Percentiles rank a stretch among this genome's conserved stretches.
These are phyloP conservation scores for Trichomonas vaginalis DNA, from an alignment of 208 protist species.

Conservation along the genomic window DNA sequence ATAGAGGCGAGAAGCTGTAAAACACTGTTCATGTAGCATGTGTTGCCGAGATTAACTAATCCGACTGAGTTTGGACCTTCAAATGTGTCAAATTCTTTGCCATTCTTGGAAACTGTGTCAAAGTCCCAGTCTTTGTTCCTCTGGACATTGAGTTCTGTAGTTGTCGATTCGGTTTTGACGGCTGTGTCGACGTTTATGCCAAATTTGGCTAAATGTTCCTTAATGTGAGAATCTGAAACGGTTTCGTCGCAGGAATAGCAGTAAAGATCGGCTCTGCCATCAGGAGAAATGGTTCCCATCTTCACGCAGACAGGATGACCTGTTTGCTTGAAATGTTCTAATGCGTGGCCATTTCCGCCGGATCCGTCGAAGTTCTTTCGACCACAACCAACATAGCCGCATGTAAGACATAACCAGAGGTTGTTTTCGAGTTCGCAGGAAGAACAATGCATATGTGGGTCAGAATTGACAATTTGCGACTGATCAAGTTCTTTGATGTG, in stretches of 20 bases:
- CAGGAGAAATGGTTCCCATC: constrained; percentile 71
- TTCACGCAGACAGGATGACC: constrained; percentile 73
- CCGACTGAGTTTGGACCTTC: constrained; percentile 71
- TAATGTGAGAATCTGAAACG: constrained; percentile 69
- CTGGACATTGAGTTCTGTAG: constrained; percentile 81
- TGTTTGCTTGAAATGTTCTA: constrained; percentile 63
- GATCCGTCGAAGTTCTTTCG: constrained; percentile 56
- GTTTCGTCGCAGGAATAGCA: constrained; percentile 80
- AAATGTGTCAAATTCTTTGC: constrained; percentile 38
- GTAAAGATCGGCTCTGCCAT: constrained; percentile 52
- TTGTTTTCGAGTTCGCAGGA: constrained; percentile 62
- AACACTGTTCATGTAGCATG: constrained; percentile 21
- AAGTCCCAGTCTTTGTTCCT: constrained; percentile 74
- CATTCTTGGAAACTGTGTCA: constrained; percentile 59
- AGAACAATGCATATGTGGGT: constrained; percentile 26
- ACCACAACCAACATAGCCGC: constrained; percentile 66
- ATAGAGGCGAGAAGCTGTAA: background rate
- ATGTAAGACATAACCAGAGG: constrained; percentile 79
- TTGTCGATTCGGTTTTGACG: constrained; percentile 65
- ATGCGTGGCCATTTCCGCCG: constrained; percentile 75
- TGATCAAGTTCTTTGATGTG: constrained; percentile 30
- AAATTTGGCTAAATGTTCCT: constrained; percentile 72
- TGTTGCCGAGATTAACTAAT: constrained; percentile 87
- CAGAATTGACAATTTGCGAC: too few relatives aligned
- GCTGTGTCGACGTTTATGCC: constrained; percentile 63